phyloP scores from a whole-genome alignment of 139 green algal genomes.

The Edaphochlamys debaryana region DNA sequence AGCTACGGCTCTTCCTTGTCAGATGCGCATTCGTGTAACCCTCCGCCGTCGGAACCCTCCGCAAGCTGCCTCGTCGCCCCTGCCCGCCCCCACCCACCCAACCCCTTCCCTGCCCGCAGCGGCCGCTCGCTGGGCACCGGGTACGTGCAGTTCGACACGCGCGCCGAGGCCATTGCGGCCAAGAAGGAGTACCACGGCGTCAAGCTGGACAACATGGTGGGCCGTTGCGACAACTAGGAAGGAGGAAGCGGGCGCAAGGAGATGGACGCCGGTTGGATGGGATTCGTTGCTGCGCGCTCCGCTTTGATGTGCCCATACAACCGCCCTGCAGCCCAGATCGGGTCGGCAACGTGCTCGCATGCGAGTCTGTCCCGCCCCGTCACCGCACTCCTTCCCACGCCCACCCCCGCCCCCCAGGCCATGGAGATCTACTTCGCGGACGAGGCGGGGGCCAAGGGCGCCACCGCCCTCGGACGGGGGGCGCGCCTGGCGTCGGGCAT shows the following conservation, averaged over 20 bases:
- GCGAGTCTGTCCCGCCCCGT: too few relatives aligned
- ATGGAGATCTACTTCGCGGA: conserved; percentile 20
- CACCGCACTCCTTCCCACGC: too few relatives aligned
- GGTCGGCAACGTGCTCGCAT: neutral
- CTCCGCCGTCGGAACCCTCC: too few relatives aligned
- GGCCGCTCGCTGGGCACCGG: conserved; percentile 25
- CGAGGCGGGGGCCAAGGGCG: neutral
- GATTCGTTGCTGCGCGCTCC: too few relatives aligned
- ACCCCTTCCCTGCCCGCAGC: neutral
- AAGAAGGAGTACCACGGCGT: conserved; percentile 29
- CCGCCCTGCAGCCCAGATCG: neutral
- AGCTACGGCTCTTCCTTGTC: too few relatives aligned
- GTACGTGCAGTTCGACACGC: conserved; percentile 12
- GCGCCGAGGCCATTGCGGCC: neutral
- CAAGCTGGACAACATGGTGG: conserved; percentile 8
- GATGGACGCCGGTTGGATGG: too few relatives aligned
- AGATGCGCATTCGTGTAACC: too few relatives aligned
- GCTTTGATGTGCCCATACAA: too few relatives aligned
- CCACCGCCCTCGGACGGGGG: neutral
- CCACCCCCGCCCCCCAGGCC: too few relatives aligned
- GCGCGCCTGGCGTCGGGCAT: conserved; percentile 14
- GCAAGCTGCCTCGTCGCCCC: too few relatives aligned
- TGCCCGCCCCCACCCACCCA: too few relatives aligned
- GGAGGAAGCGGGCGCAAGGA: neutral
- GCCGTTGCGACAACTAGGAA: neutral